These are phyloP conservation scores for Bipolaris sorokiniana DNA, from an alignment of 2,329 filamentous ascomycete genomes.

Conservation along the genomic window DNA sequence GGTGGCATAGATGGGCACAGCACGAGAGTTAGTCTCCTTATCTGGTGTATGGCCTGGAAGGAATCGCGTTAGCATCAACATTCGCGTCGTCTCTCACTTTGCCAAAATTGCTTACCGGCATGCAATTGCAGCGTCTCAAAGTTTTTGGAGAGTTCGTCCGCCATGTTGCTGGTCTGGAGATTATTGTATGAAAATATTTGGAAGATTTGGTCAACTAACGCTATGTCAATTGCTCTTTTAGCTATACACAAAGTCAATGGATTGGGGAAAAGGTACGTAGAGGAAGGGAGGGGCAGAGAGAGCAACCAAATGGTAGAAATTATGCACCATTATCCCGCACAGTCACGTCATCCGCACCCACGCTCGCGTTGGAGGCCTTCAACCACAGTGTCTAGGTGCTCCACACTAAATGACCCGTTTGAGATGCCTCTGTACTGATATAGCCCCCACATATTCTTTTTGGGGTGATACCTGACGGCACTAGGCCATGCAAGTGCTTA, in stretches of 20 bases:
- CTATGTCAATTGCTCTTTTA: not conserved
- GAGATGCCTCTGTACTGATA: not conserved
- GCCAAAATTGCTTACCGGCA: slow-evolving; percentile 47
- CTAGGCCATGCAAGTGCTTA: not conserved
- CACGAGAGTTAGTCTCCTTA: slow-evolving; percentile 80
- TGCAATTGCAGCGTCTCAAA: slow-evolving; percentile 61
- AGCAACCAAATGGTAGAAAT: not conserved
- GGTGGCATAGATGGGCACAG: slow-evolving; percentile 94
- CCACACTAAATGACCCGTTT: not conserved
- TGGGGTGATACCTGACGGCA: not conserved
- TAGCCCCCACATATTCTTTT: not conserved
- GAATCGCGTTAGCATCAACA: slow-evolving; percentile 6
- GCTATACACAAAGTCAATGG: not conserved
- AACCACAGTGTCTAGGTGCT: not conserved
- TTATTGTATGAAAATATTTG: not conserved
- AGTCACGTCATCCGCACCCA: slow-evolving; percentile 12
- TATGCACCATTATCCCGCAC: not conserved
- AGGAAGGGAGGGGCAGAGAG: slow-evolving; percentile 3
- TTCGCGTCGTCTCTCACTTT: not conserved
- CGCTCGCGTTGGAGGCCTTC: not conserved
- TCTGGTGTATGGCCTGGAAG: slow-evolving; percentile 75
- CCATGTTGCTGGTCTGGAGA: slow-evolving; percentile 28
- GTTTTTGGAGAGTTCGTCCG: slow-evolving; percentile 51
- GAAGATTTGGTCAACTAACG: not conserved
- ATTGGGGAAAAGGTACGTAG: not conserved